These are phyloP conservation scores for Candida montana DNA, from an alignment of 805 yeast genomes.

Conservation along the genomic window DNA sequence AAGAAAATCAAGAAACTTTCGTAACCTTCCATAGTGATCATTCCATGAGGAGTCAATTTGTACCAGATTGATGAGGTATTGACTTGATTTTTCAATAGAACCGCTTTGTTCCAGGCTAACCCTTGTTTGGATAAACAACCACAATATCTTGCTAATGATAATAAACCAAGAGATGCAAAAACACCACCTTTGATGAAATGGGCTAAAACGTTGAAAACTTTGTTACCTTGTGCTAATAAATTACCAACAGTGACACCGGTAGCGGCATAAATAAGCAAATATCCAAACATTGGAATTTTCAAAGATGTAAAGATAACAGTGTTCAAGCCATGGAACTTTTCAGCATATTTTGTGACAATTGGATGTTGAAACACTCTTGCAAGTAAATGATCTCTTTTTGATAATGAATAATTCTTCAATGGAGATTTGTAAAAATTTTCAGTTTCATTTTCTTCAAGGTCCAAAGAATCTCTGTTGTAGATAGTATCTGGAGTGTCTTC, in stretches of 20 bases:
- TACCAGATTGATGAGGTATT: constrained; percentile 23
- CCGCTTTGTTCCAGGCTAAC: constrained; percentile 82
- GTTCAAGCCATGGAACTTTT: constrained; percentile 22
- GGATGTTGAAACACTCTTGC: constrained; percentile 30
- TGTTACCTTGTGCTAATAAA: constrained; percentile 59
- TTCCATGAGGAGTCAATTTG: constrained; percentile 33
- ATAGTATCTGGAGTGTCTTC: constrained; percentile 16
- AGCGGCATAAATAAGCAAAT: constrained; percentile 49
- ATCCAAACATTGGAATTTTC: constrained; percentile 62
- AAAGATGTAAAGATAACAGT: constrained; percentile 41
- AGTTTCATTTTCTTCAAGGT: constrained; percentile 12
- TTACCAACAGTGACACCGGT: constrained; percentile 59
- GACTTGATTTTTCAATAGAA: constrained; percentile 24
- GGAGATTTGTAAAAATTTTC: background rate
- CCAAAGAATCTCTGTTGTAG: constrained; percentile 21
- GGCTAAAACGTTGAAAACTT: constrained; percentile 79
- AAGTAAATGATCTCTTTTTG: constrained; percentile 30
- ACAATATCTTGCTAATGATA: constrained; percentile 80
- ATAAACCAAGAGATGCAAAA: constrained; percentile 67
- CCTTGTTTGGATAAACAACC: constrained; percentile 76
- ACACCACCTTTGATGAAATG: constrained; percentile 97
- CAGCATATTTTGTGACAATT: constrained; percentile 18
- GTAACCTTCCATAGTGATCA: constrained; percentile 77
- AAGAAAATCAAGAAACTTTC: constrained; percentile 78
- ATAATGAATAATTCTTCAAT: constrained; percentile 4